phyloP scores from a whole-genome alignment of 257 asterid species.

The Petunia axillaris region DNA sequence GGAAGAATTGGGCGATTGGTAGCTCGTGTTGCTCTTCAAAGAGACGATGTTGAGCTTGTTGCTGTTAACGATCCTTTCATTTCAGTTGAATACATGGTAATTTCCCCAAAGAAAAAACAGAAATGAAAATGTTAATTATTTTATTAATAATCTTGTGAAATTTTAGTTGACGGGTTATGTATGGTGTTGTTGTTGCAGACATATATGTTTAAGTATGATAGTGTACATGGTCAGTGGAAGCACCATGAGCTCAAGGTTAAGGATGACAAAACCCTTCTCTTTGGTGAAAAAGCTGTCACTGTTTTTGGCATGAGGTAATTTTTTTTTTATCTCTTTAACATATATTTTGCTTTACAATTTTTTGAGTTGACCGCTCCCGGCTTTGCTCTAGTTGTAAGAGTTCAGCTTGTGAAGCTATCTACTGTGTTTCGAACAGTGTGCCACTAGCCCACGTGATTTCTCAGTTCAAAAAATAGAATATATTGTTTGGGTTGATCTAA shows the following conservation, averaged over 20 bases:
- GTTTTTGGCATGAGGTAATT: slow-evolving; percentile 69
- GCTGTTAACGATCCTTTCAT: slow-evolving; percentile 90
- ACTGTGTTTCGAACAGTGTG: too few relatives aligned
- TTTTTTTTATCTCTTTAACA: neutral
- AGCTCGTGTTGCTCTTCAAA: slow-evolving; percentile 76
- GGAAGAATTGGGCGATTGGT: slow-evolving; percentile 94
- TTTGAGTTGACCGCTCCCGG: neutral
- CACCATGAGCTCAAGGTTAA: slow-evolving; percentile 65
- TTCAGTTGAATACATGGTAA: slow-evolving; percentile 81
- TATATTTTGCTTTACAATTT: neutral
- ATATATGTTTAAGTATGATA: slow-evolving; percentile 89
- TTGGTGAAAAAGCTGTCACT: slow-evolving; percentile 69
- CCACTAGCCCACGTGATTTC: too few relatives aligned
- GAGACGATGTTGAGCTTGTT: slow-evolving; percentile 85
- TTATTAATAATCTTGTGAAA: neutral
- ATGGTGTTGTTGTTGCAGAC: slow-evolving; percentile 43
- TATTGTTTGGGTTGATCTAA: neutral
- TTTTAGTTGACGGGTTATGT: neutral
- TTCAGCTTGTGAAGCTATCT: too few relatives aligned
- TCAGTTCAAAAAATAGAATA: too few relatives aligned
- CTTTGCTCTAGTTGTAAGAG: too few relatives aligned
- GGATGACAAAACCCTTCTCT: slow-evolving; percentile 81
- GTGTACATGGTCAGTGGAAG: slow-evolving; percentile 85
- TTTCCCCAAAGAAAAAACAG: neutral
- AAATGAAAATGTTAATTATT: neutral